Base-by-base conservation (phyloP, 1,284 basidiomycete species). In the Pseudozyma flocculosa region DNA sequence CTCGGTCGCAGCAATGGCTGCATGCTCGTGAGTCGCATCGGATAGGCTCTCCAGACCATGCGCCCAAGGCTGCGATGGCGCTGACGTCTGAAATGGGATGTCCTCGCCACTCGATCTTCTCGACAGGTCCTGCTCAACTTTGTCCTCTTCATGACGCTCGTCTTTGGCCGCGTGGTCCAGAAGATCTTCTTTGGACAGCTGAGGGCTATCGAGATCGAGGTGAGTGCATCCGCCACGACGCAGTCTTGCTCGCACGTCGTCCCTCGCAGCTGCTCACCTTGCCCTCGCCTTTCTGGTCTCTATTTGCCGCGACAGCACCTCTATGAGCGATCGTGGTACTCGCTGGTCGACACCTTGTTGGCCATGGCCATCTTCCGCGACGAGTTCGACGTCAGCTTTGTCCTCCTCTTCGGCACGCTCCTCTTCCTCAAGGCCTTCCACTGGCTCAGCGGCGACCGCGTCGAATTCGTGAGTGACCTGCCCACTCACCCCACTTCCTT, bases 361-460 rank as follows among this genome's bases (percentile, higher is more conserved):
- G 94, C 94, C 2, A 88, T 97, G 76, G 94, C 94, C 26, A 96
- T 97, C 70, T 98, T 98, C 81, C 84, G 92, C 52, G 78, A 80
- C 76, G 73, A 78, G 66, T 80, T 78, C 38, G 89, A 95, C 78
- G 85, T 88, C n/a, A 85, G 87, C 1, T 97, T 97, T 76, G 88
- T 88, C 34, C 81, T 93, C 64, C 89, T 96, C 84, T 97, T 96
- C 75, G 87, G 89, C 18, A 85, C 91, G 64, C 81, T 99, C 19
- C 84, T 97, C 15, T 94, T 96, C 71, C 84, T 97, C 70, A 97
- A 97, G 78, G 92, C 90, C 50, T 98, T 98, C 79, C 95, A 99
- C 78, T 97, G 93, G 93, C 84, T 99, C 29, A 85, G 92, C 53
- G 86, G 87, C 2, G 94, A 97, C 77, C 85, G 95, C 40, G 89